Conservation (phyloP, 805 yeast species). For the Starmerella tilneyi region DNA sequence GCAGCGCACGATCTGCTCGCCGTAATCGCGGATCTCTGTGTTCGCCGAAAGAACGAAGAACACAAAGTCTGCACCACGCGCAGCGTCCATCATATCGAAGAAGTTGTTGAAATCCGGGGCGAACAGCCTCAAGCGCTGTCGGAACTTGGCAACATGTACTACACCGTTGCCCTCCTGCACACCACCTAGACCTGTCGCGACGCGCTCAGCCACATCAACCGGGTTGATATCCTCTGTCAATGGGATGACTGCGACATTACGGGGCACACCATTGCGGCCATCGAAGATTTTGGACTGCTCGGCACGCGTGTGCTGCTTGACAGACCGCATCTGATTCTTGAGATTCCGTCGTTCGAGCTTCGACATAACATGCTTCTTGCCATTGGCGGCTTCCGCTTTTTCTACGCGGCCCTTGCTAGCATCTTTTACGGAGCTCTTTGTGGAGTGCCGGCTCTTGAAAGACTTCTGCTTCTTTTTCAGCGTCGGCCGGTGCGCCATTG, state of each 20-base stretch:
- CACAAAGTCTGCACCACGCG: constrained; percentile 81
- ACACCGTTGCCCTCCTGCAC: constrained; percentile 28
- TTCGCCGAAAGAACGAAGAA: constrained; percentile 81
- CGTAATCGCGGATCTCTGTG: constrained; percentile 71
- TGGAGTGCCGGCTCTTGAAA: constrained; percentile 83
- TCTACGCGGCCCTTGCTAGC: constrained; percentile 77
- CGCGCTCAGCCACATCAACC: constrained; percentile 24
- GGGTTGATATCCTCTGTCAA: constrained; percentile 59
- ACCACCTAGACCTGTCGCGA: constrained; percentile 18
- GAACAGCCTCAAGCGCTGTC: constrained; percentile 58
- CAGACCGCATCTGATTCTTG: constrained; percentile 61
- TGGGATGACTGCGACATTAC: constrained; percentile 70
- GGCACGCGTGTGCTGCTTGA: constrained; percentile 54
- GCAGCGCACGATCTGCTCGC: constrained; percentile 84
- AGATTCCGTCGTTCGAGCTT: constrained; percentile 64
- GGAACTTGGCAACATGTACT: constrained; percentile 53
- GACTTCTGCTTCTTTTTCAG: constrained; percentile 77
- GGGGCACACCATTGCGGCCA: constrained; percentile 70
- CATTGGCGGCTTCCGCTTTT: constrained; percentile 37
- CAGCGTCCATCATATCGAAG: constrained; percentile 67
- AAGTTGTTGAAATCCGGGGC: constrained; percentile 55
- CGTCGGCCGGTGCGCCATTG: constrained; percentile 61
- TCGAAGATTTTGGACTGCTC: constrained; percentile 62
- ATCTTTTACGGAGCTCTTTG: constrained; percentile 78
- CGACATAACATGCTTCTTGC: constrained; percentile 35